Conservation (phyloP, 441 rosid species). For the Populus tomentosa region DNA sequence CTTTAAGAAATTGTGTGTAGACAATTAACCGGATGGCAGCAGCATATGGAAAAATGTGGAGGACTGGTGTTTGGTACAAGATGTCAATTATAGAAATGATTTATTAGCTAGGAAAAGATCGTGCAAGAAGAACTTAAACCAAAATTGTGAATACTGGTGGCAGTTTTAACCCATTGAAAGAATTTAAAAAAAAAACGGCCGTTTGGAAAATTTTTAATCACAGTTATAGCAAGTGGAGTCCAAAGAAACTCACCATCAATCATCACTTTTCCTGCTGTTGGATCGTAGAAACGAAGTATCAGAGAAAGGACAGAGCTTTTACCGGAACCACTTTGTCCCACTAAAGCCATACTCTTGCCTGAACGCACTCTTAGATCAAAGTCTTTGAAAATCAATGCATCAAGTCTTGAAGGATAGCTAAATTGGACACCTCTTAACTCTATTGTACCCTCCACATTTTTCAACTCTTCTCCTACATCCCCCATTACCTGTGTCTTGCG, state of each 20-base stretch:
- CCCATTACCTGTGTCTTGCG: constrained; percentile 56
- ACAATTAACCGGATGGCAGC: too few species aligned
- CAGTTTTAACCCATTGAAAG: neutral
- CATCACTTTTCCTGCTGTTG: constrained; percentile 24
- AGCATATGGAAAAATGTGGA: too few species aligned
- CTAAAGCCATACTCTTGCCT: constrained; percentile 82
- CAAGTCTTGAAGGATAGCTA: constrained; percentile 80
- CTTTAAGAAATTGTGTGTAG: neutral
- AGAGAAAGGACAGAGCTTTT: constrained; percentile 84
- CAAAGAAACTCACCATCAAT: constrained; percentile 49
- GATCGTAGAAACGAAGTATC: constrained; percentile 81
- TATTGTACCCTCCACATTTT: constrained; percentile 57
- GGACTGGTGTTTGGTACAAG: neutral
- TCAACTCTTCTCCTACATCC: constrained; percentile 60
- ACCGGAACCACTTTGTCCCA: constrained; percentile 94
- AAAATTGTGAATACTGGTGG: neutral
- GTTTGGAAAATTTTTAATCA: neutral
- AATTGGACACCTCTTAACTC: constrained; percentile 65
- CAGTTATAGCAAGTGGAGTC: neutral
- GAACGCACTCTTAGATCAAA: constrained; percentile 57
- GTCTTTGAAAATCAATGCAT: constrained; percentile 62
- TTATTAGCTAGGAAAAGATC: neutral
- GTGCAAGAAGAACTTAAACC: neutral
- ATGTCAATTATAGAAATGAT: neutral
- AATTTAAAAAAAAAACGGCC: neutral